Base-by-base conservation (phyloP, 2,329 filamentous ascomycete genomes). In the Pestalotiopsis sp. region DNA sequence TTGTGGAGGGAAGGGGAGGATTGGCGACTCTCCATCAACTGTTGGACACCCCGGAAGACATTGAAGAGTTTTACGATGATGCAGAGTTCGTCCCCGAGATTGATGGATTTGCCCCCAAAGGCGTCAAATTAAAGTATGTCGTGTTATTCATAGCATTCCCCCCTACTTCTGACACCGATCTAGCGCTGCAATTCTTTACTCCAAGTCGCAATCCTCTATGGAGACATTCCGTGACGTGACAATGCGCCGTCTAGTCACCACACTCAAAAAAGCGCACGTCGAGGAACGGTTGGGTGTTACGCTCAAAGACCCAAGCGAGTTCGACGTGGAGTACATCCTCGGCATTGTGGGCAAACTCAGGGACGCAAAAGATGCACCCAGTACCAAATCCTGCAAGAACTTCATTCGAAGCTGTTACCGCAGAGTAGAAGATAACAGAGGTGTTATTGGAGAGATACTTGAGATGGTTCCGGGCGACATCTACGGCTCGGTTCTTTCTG, bases 401-500 rank as follows among this genome's bases (percentile, higher is more conserved):
- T 70, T 71, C 31, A 67, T 71, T 60, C 67, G 63, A 13, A 67
- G 57, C 14, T 72, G 70, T 36, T 72, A 65, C 27, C 65, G 57
- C 45, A 63, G 23, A 63, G 60, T 63, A 17, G 60, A 63, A 63
- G 60, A 63, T 13, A 63, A 63, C 60, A 63, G 60, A n/a, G 49
- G 49, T 14, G 60, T 58, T 17, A 66, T 71, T 23, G 63, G 52
- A 20, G 65, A 12, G 9, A 65, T 72, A 23, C 67, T 72, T 12
- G 62, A 17, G 13, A 65, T 72, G 67, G n/a, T 70, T 6, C 70
- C 70, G 1, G 65, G 55, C 57, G 70, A 72, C 41, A 36, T 62
- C 13, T 72, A 72, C 14, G 70, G 70, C 12, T 70, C 69, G 13
- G 59, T 72, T 14, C 69, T 72, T 13, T 72, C 70, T 12, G 70